Evolutionary conservation across 2,329 filamentous ascomycete species (phyloP).

Genomic region (Seiridium cupressi): DNA sequence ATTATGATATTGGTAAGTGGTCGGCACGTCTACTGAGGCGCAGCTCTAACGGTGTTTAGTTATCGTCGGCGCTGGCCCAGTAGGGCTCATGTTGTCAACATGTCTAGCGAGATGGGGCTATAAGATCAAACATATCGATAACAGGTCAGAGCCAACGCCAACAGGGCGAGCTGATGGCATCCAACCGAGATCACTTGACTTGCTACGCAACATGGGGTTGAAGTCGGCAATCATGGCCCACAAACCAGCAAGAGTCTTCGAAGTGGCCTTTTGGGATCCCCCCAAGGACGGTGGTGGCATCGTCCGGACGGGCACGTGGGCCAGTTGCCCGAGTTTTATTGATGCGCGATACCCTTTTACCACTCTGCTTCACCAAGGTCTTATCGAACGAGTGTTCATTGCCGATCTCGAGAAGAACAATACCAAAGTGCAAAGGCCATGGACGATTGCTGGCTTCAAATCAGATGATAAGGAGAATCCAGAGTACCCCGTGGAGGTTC

Average conservation of each 20-base stretch:
- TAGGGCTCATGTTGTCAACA: conserved; percentile 83
- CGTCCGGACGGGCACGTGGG: conserved; percentile 71
- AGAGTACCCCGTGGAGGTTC: conserved; percentile 78
- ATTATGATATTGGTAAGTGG: conserved; percentile 45
- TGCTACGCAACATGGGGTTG: conserved; percentile 84
- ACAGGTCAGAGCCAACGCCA: conserved; percentile 77
- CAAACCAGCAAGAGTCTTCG: conserved; percentile 81
- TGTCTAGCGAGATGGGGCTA: conserved; percentile 91
- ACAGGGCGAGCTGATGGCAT: conserved; percentile 91
- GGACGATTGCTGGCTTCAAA: conserved; percentile 61
- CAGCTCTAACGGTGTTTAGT: conserved; percentile 48
- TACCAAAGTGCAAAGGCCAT: conserved; percentile 60
- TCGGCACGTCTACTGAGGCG: not conserved
- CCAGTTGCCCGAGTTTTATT: conserved; percentile 83
- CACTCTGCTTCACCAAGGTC: conserved; percentile 68
- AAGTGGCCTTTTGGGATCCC: conserved; percentile 73
- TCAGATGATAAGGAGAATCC: conserved; percentile 54
- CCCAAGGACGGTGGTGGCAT: conserved; percentile 55
- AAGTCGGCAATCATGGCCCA: conserved; percentile 87
- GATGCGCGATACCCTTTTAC: conserved; percentile 71
- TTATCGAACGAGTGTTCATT: conserved; percentile 70
- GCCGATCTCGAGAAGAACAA: conserved; percentile 62
- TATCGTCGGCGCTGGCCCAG: conserved; percentile 85
- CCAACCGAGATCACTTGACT: conserved; percentile 82
- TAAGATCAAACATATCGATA: conserved; percentile 93